Conservation (phyloP, 169 alveolate species). For the Babesia sp. region DNA sequence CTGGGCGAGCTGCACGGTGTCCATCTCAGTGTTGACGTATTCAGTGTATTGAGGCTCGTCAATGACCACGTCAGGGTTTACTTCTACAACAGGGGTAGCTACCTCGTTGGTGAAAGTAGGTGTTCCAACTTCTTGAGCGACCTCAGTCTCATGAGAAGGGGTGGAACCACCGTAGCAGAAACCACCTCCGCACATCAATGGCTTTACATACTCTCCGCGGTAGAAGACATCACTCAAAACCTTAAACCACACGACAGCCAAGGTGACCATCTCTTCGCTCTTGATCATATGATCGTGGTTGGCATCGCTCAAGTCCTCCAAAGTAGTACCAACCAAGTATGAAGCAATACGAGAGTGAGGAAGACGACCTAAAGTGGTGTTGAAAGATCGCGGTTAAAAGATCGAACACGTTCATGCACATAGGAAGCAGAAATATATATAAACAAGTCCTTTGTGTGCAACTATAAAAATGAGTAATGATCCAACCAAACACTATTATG, state of each 20-base stretch:
- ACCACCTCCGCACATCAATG: not conserved
- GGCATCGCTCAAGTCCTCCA: constrained; percentile 64
- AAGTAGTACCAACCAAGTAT: constrained; percentile 63
- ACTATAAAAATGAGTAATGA: no score
- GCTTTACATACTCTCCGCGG: not conserved
- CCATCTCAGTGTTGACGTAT: constrained; percentile 17
- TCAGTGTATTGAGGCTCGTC: constrained; percentile 55
- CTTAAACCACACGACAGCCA: constrained; percentile 81
- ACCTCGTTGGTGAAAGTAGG: not conserved
- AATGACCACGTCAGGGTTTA: constrained; percentile 20
- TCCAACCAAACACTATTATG: no score
- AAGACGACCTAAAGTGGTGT: constrained; percentile 75
- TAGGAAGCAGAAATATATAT: not conserved
- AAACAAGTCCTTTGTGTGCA: no score
- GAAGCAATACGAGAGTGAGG: constrained; percentile 64
- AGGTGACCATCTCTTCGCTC: constrained; percentile 75
- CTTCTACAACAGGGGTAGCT: constrained; percentile 36
- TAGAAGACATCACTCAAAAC: constrained; percentile 75
- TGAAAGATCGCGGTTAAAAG: no score
- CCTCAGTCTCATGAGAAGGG: not conserved
- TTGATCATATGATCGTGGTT: constrained; percentile 70
- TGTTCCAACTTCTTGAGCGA: not conserved
- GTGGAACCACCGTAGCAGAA: not conserved
- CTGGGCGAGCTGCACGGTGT: constrained; percentile 27
- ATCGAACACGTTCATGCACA: no score